Evolutionary conservation across 2,329 filamentous ascomycete species (phyloP).

Genomic region (Sporothrix luriei): DNA sequence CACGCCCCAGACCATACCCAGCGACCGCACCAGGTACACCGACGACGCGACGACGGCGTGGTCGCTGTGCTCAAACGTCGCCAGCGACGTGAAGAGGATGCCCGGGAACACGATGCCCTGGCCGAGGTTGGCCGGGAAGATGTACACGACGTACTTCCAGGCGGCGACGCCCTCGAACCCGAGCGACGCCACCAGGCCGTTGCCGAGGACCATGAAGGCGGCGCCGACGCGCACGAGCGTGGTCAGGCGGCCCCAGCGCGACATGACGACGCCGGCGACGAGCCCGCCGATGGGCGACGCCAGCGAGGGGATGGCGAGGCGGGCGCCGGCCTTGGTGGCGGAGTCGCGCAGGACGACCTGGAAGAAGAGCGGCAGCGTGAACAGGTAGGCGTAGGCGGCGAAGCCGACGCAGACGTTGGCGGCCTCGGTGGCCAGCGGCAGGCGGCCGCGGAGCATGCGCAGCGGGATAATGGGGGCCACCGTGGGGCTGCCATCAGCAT

Average conservation of each 20-base stretch:
- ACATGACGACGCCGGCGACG: slow-evolving; percentile 61
- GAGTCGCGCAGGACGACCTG: slow-evolving; percentile 66
- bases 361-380: slow-evolving; percentile 71
- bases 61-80: slow-evolving; percentile 60
- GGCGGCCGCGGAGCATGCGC: slow-evolving; percentile 56
- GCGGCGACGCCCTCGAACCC: slow-evolving; percentile 47
- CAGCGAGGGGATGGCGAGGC: slow-evolving; percentile 64
- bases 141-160: slow-evolving; percentile 59
- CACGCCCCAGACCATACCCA: slow-evolving; percentile 67
- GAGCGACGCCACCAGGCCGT: slow-evolving; percentile 46
- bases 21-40: slow-evolving; percentile 64
- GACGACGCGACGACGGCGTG: slow-evolving; percentile 31
- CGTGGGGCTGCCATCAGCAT: slow-evolving; percentile 35
- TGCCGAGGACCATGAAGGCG: slow-evolving; percentile 57
- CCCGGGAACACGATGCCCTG: slow-evolving; percentile 62
- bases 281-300: slow-evolving; percentile 61
- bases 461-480: slow-evolving; percentile 55
- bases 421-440: slow-evolving; percentile 58
- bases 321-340: slow-evolving; percentile 64
- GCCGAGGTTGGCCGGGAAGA: slow-evolving; percentile 61
- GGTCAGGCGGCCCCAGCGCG: slow-evolving; percentile 51
- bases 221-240: slow-evolving; percentile 56
- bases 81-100: slow-evolving; percentile 63
- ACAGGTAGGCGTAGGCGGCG: slow-evolving; percentile 66
- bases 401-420: slow-evolving; percentile 64